A percentile compares a stretch with the other conserved stretches of the same genome.
Evolutionary conservation across 225 moss, liverwort and hornwort species (phyloP).

Genomic region (Straminergon stramineum): DNA sequence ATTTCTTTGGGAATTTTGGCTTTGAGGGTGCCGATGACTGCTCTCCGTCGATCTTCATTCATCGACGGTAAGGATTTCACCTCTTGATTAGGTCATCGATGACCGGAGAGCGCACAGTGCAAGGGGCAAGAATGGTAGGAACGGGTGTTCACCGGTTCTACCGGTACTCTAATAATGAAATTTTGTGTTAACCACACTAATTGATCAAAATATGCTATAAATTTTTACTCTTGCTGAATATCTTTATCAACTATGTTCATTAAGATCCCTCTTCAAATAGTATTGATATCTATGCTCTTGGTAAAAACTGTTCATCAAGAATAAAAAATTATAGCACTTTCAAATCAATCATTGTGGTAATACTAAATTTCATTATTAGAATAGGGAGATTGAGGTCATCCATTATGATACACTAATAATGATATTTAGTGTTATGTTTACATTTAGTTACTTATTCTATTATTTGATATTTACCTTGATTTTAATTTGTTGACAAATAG

Average conservation of each 20-base stretch:
- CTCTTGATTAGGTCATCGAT: not conserved
- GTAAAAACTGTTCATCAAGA: not conserved
- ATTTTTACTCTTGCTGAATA: no score
- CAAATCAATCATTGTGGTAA: not conserved
- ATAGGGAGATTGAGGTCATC: not conserved
- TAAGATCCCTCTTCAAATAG: not conserved
- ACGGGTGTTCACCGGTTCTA: not conserved
- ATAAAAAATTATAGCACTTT: not conserved
- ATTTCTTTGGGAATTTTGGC: not conserved
- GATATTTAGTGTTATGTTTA: not conserved
- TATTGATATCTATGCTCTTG: not conserved
- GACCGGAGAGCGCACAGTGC: not conserved
- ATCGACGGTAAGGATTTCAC: not conserved
- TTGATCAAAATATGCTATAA: not conserved
- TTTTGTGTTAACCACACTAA: not conserved
- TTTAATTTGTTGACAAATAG: not conserved
- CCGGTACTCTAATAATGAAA: not conserved
- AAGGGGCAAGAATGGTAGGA: not conserved
- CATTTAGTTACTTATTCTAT: not conserved
- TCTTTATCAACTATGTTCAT: not conserved
- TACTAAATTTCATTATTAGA: not conserved
- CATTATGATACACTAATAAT: fast-evolving
- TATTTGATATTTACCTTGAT: fast-evolving
- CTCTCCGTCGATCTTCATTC: not conserved
- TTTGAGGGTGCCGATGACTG: not conserved